phyloP scores from a whole-genome alignment of 2,329 filamentous ascomycete species.

The Neofusicoccum ribis region DNA sequence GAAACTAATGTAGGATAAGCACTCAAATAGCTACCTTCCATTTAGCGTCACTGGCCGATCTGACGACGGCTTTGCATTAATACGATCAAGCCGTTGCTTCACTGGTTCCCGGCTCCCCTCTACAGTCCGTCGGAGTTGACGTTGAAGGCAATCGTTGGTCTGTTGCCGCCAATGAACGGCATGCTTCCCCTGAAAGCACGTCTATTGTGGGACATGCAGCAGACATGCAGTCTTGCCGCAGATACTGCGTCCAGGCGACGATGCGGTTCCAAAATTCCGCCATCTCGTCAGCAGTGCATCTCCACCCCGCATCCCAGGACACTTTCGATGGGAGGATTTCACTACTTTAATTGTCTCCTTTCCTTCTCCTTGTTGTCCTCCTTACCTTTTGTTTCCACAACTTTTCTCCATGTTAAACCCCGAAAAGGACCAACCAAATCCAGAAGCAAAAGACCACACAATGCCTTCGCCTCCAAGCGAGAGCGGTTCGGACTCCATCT shows the following conservation, averaged over 20 bases:
- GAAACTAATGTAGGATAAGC: neutral
- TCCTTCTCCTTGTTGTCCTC: neutral
- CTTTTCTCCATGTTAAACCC: neutral
- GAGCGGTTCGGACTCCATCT: neutral
- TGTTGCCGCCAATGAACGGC: neutral
- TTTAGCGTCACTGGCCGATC: neutral
- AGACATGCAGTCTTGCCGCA: neutral
- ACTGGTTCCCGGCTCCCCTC: slow-evolving; percentile 12
- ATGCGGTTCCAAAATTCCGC: neutral
- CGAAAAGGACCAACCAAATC: neutral
- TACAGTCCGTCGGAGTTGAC: slow-evolving; percentile 5
- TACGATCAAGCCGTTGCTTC: neutral
- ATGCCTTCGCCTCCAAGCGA: neutral
- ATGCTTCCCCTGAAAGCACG: neutral
- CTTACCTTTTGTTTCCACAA: neutral
- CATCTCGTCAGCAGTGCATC: neutral
- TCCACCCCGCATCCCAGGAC: neutral
- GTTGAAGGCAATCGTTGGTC: neutral
- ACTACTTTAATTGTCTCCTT: neutral
- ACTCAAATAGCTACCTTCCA: neutral
- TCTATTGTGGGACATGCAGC: neutral
- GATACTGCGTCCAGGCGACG: neutral
- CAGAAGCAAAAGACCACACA: neutral
- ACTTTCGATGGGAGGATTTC: neutral
- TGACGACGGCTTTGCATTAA: neutral